Evolutionary conservation across 306 rosid genomes (phyloP).

Genomic region (Begonia fuchsioides): DNA sequence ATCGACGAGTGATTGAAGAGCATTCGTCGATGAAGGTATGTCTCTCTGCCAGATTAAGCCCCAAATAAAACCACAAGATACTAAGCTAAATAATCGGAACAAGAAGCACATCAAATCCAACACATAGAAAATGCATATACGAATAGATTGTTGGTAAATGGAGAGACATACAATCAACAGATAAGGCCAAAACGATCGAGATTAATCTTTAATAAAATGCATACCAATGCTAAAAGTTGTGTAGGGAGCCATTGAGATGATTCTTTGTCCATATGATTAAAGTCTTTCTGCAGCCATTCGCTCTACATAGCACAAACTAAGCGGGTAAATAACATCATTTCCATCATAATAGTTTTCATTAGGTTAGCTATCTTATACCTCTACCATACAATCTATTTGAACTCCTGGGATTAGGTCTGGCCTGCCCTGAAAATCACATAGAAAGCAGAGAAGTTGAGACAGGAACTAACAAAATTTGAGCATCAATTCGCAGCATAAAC

Average conservation of each 20-base stretch:
- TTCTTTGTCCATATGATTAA: slow-evolving; percentile 18
- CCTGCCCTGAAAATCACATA: slow-evolving; percentile 40
- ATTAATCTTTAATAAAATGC: slow-evolving; percentile 12
- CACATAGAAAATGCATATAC: too few relatives aligned
- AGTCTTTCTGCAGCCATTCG: slow-evolving; percentile 14
- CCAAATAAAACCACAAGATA: slow-evolving; percentile 8
- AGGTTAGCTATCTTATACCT: slow-evolving; percentile 21
- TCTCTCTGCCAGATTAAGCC: slow-evolving; percentile 41
- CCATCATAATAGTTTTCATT: too few relatives aligned
- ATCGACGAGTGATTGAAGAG: slow-evolving; percentile 60
- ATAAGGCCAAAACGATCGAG: slow-evolving; percentile 4
- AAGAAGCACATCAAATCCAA: too few relatives aligned
- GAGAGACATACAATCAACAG: too few relatives aligned
- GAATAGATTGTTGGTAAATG: too few relatives aligned
- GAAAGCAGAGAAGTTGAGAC: slow-evolving; percentile 9
- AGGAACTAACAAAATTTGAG: slow-evolving; percentile 7
- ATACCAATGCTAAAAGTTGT: slow-evolving; percentile 53
- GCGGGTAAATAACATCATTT: slow-evolving; percentile 1
- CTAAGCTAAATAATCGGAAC: background rate
- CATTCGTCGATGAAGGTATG: slow-evolving; percentile 49
- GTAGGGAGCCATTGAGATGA: slow-evolving; percentile 37
- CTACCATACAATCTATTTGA: slow-evolving; percentile 61
- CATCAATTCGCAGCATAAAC: slow-evolving; percentile 3
- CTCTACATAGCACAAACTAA: slow-evolving; percentile 10
- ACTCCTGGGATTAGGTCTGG: slow-evolving; percentile 72